These are phyloP conservation scores for Neoarthrinium moseri DNA, from an alignment of 2,329 filamentous ascomycete species.

Conservation along the genomic window DNA sequence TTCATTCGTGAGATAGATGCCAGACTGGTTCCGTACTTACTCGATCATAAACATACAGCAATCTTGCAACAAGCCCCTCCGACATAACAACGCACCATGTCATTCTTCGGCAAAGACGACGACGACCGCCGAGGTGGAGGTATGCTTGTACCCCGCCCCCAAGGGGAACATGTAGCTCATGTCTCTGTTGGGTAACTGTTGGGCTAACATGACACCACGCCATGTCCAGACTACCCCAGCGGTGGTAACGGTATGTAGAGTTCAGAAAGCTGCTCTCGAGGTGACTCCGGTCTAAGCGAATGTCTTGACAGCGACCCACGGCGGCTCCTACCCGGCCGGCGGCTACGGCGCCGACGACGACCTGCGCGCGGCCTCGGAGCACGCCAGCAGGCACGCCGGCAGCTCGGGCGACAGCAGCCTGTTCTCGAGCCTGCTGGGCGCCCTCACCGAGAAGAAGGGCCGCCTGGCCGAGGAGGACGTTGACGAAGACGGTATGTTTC, in stretches of 20 bases:
- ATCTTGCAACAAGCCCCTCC: neutral
- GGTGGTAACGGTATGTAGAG: neutral
- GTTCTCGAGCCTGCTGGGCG: slow-evolving; percentile 47
- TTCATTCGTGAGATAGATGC: neutral
- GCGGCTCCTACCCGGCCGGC: slow-evolving; percentile 29
- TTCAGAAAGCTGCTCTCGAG: neutral
- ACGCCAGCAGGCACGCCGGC: slow-evolving; percentile 46
- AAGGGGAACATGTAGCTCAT: neutral
- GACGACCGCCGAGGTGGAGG: slow-evolving; percentile 6
- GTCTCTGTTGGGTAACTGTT: neutral
- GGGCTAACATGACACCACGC: neutral
- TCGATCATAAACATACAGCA: neutral
- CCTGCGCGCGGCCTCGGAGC: slow-evolving; percentile 44
- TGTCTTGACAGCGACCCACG: slow-evolving; percentile 22
- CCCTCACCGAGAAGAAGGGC: slow-evolving; percentile 48
- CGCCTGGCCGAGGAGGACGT: slow-evolving; percentile 43
- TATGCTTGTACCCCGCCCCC: slow-evolving; percentile 3
- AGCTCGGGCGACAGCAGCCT: slow-evolving; percentile 44
- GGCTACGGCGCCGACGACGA: slow-evolving; percentile 43
- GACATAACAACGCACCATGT: neutral
- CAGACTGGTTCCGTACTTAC: neutral
- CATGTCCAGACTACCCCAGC: slow-evolving; percentile 1
- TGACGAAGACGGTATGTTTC: slow-evolving; percentile 47
- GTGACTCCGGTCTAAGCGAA: neutral
- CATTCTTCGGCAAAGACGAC: neutral